phyloP scores from a whole-genome alignment of 106 monocot species.

The Allium sativum region DNA sequence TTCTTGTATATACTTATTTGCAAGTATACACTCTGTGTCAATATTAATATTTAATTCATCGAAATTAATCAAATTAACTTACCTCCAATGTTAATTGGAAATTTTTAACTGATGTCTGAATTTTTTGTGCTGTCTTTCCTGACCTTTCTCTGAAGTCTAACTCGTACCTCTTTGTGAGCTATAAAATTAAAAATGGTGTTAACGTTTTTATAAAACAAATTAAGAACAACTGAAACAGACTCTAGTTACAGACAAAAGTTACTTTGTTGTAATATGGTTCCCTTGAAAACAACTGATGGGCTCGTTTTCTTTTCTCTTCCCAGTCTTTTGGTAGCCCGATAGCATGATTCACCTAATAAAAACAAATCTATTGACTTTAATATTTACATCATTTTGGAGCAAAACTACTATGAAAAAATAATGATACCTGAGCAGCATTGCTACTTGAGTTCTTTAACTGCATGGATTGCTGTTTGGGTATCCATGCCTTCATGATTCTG shows the following conservation, averaged over 20 bases:
- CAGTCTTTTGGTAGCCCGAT: slow-evolving; percentile 63
- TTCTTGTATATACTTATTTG: too few species aligned
- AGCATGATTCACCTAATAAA: slow-evolving; percentile 64
- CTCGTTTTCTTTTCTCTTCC: slow-evolving; percentile 50
- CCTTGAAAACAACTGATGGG: slow-evolving; percentile 54
- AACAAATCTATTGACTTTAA: background rate
- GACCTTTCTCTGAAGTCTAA: slow-evolving; percentile 78
- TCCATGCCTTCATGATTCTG: slow-evolving; percentile 77
- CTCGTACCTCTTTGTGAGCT: slow-evolving; percentile 70
- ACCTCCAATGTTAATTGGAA: slow-evolving; percentile 92
- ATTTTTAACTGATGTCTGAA: slow-evolving; percentile 80
- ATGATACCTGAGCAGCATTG: slow-evolving; percentile 46
- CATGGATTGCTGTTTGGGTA: slow-evolving; percentile 75
- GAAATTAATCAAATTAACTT: background rate
- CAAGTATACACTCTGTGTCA: too few species aligned
- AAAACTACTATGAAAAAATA: too few species aligned
- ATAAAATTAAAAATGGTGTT: background rate
- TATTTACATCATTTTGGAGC: too few species aligned
- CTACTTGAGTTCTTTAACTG: slow-evolving; percentile 58
- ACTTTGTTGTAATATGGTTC: slow-evolving; percentile 71
- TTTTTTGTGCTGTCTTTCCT: slow-evolving; percentile 40
- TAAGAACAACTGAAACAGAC: background rate
- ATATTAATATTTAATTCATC: too few species aligned
- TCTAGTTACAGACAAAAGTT: background rate
- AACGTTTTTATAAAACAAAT: background rate